A percentile compares a stretch with the other conserved stretches of the same genome.
Conservation (phyloP, 2,329 filamentous ascomycete genomes). For the Aspergillus glaucus region DNA sequence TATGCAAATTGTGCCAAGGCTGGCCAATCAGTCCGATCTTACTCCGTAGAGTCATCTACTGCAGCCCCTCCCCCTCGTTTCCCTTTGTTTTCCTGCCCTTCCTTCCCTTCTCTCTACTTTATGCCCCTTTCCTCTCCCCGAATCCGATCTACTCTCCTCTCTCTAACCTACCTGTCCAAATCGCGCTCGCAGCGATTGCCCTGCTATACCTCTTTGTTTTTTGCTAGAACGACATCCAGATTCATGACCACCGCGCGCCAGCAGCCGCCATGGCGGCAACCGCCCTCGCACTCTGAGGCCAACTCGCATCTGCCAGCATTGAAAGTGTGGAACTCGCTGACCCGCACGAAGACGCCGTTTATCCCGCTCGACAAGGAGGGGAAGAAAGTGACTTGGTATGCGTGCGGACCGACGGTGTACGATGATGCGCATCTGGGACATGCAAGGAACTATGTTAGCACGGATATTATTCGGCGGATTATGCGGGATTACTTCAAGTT, state of each 20-base stretch:
- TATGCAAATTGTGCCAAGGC: conserved; percentile 6
- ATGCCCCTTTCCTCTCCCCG: conserved; percentile 16
- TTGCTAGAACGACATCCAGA: conserved; percentile 15
- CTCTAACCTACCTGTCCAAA: conserved; percentile 7
- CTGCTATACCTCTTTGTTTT: conserved; percentile 6
- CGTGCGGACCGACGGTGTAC: conserved; percentile 81
- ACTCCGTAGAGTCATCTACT: conserved; percentile 11
- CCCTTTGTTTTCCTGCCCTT: background rate
- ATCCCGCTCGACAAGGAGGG: conserved; percentile 62
- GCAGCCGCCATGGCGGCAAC: conserved; percentile 42
- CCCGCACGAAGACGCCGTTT: conserved; percentile 67
- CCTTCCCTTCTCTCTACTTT: conserved; percentile 1
- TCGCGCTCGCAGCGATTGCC: conserved; percentile 6
- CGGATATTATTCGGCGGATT: conserved; percentile 80
- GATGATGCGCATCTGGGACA: conserved; percentile 78
- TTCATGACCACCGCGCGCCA: conserved; percentile 25
- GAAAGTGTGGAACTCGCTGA: conserved; percentile 74
- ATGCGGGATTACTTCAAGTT: conserved; percentile 77
- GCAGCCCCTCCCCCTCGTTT: conserved; percentile 6
- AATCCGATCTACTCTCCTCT: conserved; percentile 13
- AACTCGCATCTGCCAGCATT: conserved; percentile 48
- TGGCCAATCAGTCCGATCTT: conserved; percentile 1
- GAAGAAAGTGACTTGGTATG: conserved; percentile 74
- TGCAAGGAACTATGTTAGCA: conserved; percentile 84
- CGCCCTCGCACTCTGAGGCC: conserved; percentile 24